Evolutionary conservation across 805 yeast genomes (phyloP).

Genomic region (Hanseniaspora occidentalis): DNA sequence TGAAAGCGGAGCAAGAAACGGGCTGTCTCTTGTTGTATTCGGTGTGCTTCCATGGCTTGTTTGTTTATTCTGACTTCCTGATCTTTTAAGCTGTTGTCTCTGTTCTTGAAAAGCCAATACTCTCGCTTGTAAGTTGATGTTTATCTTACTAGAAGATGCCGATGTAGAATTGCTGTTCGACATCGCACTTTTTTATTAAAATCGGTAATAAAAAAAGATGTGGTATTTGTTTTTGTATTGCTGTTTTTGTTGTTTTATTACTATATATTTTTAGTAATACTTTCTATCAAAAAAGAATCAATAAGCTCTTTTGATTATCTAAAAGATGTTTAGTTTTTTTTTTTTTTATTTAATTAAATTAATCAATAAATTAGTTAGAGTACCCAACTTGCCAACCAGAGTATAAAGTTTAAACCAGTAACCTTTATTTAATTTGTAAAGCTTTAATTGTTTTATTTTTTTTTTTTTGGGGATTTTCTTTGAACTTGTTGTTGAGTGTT

Average conservation of each 20-base stretch:
- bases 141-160: constrained; percentile 28
- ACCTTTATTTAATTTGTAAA: too few relatives aligned
- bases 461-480: too few relatives aligned
- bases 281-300: too few relatives aligned
- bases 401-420: too few relatives aligned
- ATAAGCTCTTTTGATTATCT: too few relatives aligned
- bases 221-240: neutral
- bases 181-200: constrained; percentile 1
- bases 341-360: too few relatives aligned
- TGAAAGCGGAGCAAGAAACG: too few relatives aligned
- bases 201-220: neutral
- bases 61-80: constrained; percentile 14
- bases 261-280: neutral
- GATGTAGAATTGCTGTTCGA: constrained; percentile 11
- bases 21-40: neutral
- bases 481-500: too few relatives aligned
- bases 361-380: too few relatives aligned
- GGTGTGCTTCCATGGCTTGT: constrained; percentile 7
- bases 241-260: neutral
- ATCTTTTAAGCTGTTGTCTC: constrained; percentile 31
- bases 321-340: too few relatives aligned
- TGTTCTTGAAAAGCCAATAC: constrained; percentile 79
- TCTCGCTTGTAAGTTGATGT: constrained; percentile 76
- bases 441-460: too few relatives aligned
- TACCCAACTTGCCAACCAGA: too few relatives aligned